Evolutionary conservation across 768 basidiomycete species (phyloP), one percentile per base, ranked within the genome.

Genomic region (Termitomyces sp.): DNA sequence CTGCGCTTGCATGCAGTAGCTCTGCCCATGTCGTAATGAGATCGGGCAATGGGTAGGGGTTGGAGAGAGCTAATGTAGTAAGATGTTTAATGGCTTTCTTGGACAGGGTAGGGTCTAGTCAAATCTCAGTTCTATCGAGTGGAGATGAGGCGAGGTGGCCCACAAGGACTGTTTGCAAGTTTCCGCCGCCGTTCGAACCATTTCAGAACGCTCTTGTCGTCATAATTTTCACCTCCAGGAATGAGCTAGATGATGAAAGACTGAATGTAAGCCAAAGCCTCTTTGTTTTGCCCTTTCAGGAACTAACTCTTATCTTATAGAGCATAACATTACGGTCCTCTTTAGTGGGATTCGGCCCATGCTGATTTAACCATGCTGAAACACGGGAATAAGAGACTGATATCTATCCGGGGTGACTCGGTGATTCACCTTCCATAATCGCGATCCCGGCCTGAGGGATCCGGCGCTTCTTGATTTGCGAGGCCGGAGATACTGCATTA

Each of bases 1-100:
- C 57, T 33, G 47, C 24, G 18, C 36, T 61, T 7, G 66, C 69
- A 22, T 60, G 54, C 0, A 75, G 60, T 2, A 75, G 61, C 1
- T 51, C 58, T 31, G 74, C 71, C 75, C 74, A 75, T 0, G 72
- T 67, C 27, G 47, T 45, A n/a, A 75, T 64, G 24, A 73, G 58
- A 22, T 65, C 63, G 0, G 58, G 36, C 13, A 66, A 49, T 24
- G 73, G 74, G 50, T 66, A 61, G 5, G 64, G 62, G 20, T 68
- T 66, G 9, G 45, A 58, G 34, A 63, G 46, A 18, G 59, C 57
- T 4, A 75, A 65, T 6, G 63, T 63, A 11, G 33, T 52, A 11
- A 76, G 64, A 49, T 69, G 63, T 47, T 68, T 48, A 4, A 72
- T 57, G 3, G 67, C 54, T 24, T 62, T 57, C 0, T 57, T 15